phyloP scores from a whole-genome alignment of 192 early-diverging fungal genomes.

The Coemansia sp. region DNA sequence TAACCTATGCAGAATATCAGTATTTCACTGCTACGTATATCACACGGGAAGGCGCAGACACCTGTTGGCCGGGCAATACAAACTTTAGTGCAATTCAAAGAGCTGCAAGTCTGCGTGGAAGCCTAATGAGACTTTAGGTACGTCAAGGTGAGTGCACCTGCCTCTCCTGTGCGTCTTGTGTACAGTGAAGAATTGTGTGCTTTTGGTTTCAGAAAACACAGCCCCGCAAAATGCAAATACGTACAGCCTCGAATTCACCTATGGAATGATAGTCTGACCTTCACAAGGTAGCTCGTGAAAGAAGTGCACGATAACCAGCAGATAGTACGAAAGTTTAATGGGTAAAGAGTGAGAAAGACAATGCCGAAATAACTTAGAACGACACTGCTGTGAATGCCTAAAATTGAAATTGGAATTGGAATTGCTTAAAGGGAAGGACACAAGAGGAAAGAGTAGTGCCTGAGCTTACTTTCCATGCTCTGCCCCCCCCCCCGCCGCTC shows the following conservation, averaged over 20 bases:
- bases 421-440: neutral
- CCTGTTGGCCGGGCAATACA: neutral
- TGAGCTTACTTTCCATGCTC: neutral
- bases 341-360: neutral
- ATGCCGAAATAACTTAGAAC: neutral
- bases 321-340: neutral
- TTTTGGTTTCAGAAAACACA: neutral
- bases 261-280: neutral
- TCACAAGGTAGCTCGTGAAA: neutral
- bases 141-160: neutral
- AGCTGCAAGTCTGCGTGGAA: neutral
- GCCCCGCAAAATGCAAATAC: constrained; percentile 1
- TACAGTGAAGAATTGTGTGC: neutral
- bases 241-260: constrained; percentile 2
- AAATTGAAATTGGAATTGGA: neutral
- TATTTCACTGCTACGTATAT: neutral
- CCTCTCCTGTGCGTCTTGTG: neutral
- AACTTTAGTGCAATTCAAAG: neutral
- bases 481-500: neutral
- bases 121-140: neutral
- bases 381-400: neutral
- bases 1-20: neutral
- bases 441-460: neutral
- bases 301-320: neutral
- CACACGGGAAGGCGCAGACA: neutral